These are phyloP conservation scores for Sinapis alba DNA, from an alignment of 441 rosid genomes.

Conservation along the genomic window DNA sequence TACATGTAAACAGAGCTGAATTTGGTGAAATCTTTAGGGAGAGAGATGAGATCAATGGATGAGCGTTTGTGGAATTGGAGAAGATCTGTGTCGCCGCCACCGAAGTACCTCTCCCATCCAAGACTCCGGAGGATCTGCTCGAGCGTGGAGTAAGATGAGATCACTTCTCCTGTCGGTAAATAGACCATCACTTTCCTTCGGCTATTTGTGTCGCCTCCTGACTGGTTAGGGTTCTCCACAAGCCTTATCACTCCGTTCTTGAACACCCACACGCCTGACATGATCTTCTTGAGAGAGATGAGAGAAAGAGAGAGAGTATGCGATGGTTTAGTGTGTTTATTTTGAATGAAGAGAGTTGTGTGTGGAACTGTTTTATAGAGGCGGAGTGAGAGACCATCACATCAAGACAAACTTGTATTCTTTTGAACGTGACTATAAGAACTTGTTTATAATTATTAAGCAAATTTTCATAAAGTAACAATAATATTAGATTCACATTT, in stretches of 20 bases:
- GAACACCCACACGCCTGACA: constrained; percentile 91
- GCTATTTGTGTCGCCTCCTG: constrained; percentile 37
- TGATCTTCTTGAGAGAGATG: constrained; percentile 32
- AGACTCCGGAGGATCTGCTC: constrained; percentile 64
- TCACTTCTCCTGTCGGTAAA: constrained; percentile 67
- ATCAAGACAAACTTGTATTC: constrained; percentile 8
- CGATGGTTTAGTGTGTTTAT: constrained; percentile 5
- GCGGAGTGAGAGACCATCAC: constrained; percentile 3
- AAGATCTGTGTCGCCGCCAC: constrained; percentile 60
- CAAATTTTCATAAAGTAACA: background rate
- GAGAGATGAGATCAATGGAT: constrained; percentile 90
- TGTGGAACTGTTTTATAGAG: constrained; percentile 27
- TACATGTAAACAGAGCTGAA: constrained; percentile 88
- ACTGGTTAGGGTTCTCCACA: constrained; percentile 56
- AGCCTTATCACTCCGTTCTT: constrained; percentile 71
- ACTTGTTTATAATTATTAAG: background rate
- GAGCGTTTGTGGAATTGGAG: constrained; percentile 83
- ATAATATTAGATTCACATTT: background rate
- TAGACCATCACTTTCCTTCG: constrained; percentile 71
- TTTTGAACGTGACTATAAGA: constrained; percentile 4
- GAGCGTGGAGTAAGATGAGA: constrained; percentile 66
- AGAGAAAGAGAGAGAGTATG: background rate
- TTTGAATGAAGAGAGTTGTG: constrained; percentile 7
- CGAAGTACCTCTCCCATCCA: constrained; percentile 94
- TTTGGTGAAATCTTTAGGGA: constrained; percentile 79